phyloP scores from a whole-genome alignment of 1,284 basidiomycete species.

The Inonotus obliquus region DNA sequence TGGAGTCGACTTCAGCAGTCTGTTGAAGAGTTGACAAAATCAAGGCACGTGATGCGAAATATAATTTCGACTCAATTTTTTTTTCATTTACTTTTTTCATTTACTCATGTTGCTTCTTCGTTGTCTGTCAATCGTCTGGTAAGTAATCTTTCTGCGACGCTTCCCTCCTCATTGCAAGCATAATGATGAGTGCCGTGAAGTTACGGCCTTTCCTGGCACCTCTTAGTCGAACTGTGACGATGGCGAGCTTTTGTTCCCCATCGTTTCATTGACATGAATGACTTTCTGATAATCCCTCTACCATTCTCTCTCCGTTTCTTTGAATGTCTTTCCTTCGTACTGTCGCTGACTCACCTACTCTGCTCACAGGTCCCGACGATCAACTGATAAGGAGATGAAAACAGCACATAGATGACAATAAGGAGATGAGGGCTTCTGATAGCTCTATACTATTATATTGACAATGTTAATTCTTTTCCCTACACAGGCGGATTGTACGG shows the following conservation, averaged over 20 bases:
- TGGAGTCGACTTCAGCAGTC: not conserved
- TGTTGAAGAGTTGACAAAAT: not conserved
- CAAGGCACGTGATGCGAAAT: not conserved
- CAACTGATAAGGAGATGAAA: not conserved
- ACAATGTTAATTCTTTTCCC: too few species aligned
- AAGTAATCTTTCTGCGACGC: not conserved
- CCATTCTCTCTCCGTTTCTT: not conserved
- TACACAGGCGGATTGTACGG: too few species aligned
- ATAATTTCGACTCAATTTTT: not conserved
- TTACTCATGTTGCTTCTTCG: not conserved
- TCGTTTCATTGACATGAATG: slow-evolving; percentile 20
- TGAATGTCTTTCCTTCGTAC: not conserved
- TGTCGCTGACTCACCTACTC: not conserved
- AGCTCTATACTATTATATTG: not conserved
- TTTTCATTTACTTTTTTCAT: not conserved
- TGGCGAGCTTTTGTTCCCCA: not conserved
- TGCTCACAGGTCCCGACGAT: not conserved
- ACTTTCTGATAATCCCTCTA: slow-evolving; percentile 17
- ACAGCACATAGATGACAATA: not conserved
- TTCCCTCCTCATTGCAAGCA: not conserved
- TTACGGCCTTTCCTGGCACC: slow-evolving; percentile 20
- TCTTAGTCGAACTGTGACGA: slow-evolving; percentile 20
- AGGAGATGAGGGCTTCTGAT: not conserved
- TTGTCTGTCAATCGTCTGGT: not conserved
- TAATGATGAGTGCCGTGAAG: slow-evolving; percentile 19